Conservation (phyloP, 2,329 filamentous ascomycete species). For the Colletotrichum lentis region DNA sequence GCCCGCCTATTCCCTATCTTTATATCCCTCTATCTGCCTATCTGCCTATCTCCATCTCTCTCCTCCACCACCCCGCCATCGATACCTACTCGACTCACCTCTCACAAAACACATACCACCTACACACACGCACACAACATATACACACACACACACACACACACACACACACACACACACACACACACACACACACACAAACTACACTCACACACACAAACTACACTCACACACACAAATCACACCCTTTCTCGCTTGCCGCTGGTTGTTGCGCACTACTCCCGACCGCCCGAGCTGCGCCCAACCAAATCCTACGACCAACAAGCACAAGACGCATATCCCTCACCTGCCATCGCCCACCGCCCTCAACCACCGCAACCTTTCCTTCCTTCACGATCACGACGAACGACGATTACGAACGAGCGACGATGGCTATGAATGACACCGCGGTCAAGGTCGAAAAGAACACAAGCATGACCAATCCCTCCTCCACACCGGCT, state of each 20-base stretch:
- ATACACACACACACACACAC: neutral
- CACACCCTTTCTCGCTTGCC: constrained; percentile 32
- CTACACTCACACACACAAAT: constrained; percentile 8
- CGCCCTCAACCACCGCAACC: constrained; percentile 40
- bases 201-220: neutral
- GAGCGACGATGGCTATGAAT: constrained; percentile 51
- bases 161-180: neutral
- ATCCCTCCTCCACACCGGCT: constrained; percentile 45
- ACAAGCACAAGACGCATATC: constrained; percentile 41
- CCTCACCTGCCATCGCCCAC: constrained; percentile 36
- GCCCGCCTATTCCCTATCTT: constrained; percentile 31
- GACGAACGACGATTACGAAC: constrained; percentile 49
- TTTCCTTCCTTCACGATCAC: constrained; percentile 41
- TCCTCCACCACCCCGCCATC: too few relatives aligned
- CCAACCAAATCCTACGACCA: constrained; percentile 39
- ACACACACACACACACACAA: neutral
- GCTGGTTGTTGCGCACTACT: constrained; percentile 28
- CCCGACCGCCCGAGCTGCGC: constrained; percentile 22
- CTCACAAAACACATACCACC: too few relatives aligned
- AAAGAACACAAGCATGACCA: constrained; percentile 51
- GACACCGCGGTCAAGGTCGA: constrained; percentile 50
- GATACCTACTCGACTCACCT: too few relatives aligned
- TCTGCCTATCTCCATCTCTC: neutral
- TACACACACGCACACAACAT: neutral
- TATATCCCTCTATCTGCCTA: too few relatives aligned